phyloP scores from a whole-genome alignment of 306 rosid species.

The Glycyrrhiza uralensis region DNA sequence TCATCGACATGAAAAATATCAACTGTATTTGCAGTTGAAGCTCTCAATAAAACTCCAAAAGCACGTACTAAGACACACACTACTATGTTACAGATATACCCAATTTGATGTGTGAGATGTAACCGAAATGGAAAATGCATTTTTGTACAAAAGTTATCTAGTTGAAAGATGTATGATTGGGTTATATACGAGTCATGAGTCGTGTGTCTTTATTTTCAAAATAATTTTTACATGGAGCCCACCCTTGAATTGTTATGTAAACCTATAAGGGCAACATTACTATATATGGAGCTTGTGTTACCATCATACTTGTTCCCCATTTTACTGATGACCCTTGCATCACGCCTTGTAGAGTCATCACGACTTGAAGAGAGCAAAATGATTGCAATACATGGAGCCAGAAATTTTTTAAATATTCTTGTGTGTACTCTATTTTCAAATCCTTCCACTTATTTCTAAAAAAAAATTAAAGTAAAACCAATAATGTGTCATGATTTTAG shows the following conservation, averaged over 20 bases:
- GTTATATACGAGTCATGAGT: no score
- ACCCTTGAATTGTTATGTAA: no score
- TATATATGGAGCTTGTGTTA: not conserved
- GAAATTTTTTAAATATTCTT: no score
- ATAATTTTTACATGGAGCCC: no score
- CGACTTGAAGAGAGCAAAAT: not conserved
- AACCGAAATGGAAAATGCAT: no score
- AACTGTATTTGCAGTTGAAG: slow-evolving; percentile 53
- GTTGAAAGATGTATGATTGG: no score
- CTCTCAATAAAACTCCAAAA: not conserved
- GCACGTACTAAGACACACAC: slow-evolving; percentile 3
- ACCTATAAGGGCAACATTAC: no score
- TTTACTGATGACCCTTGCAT: not conserved
- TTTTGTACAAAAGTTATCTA: no score
- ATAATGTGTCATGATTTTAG: no score
- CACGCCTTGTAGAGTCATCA: not conserved
- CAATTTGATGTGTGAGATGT: not conserved
- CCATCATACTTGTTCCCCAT: not conserved
- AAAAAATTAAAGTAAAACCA: not conserved
- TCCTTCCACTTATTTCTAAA: no score
- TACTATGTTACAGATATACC: not conserved
- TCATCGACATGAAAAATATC: slow-evolving; percentile 30
- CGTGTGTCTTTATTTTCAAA: no score
- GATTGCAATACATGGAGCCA: not conserved
- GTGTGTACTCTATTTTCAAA: no score